Base-by-base conservation (phyloP, 1,284 basidiomycete species). In the Mycena citricolor region DNA sequence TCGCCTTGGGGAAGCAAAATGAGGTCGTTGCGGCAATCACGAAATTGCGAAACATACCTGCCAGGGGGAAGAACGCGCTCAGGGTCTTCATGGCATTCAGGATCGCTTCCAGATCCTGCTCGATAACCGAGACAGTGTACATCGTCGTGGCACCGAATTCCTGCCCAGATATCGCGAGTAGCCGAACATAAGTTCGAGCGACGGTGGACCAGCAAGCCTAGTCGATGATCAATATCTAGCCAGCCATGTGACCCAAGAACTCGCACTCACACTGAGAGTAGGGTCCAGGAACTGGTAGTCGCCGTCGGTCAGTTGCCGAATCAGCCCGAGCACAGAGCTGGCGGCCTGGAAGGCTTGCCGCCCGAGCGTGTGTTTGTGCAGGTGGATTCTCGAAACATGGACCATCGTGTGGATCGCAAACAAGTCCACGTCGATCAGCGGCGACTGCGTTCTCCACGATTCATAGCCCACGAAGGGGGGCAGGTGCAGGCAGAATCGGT, bases 211-310 rank as follows among this genome's bases (percentile, higher is more conserved):
- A 73, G 47, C 68, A 70, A 5, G 68, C 61, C 66, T 70, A 46
- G 26, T 40, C n/a, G 19, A 25, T 10, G 4, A 19, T 17, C 25
- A 31, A 16, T 20, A 32, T 42, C 29, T 39, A 20, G 26, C 42
- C 13, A 43, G 20, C 33, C 16, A 42, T 26, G 19, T 16, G 24
- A 19, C n/a, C n/a, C n/a, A n/a, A n/a, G n/a, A n/a, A 58, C 54
- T 47, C 12, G 26, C 26, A 67, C 71, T 52, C 50, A 77, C 76
- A 28, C 69, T 68, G 20, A 76, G 61, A 38, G 75, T 68, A 12
- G 77, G 76, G 60, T 79, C 76, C 22, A 81, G 57, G 47, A 66
- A 71, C 41, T 67, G 64, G 57, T 74, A 81, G 51, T 80, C 77
- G 13, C 59, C 65, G 16, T 74, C 73, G 41, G 57, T 60, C 13